A percentile compares a stretch with the other conserved stretches of the same genome.
These are phyloP conservation scores for Fusarium piperis DNA, from an alignment of 2,329 filamentous ascomycete species.

Conservation along the genomic window DNA sequence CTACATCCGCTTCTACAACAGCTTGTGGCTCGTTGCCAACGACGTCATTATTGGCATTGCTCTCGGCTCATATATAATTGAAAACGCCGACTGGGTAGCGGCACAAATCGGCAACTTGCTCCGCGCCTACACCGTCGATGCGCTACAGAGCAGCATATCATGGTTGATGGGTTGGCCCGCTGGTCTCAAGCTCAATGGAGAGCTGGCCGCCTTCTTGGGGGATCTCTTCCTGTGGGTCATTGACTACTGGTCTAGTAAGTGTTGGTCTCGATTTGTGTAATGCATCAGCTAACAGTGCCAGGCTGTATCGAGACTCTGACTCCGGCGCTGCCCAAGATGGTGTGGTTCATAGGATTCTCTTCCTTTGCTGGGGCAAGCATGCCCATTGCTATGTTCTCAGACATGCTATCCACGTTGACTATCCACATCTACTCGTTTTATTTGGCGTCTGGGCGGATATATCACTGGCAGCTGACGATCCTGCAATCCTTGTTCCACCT, in stretches of 20 bases:
- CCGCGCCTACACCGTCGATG: constrained; percentile 85
- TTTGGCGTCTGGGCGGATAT: constrained; percentile 94
- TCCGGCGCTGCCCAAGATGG: constrained; percentile 83
- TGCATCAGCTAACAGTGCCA: constrained; percentile 47
- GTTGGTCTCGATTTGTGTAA: neutral
- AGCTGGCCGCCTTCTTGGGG: constrained; percentile 91
- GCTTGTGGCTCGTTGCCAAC: constrained; percentile 96
- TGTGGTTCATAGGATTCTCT: constrained; percentile 93
- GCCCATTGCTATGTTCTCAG: constrained; percentile 95
- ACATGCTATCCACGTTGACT: constrained; percentile 89
- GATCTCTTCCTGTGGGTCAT: constrained; percentile 99
- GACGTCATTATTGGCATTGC: constrained; percentile 99
- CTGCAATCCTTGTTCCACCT: constrained; percentile 98
- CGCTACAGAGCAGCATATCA: constrained; percentile 85
- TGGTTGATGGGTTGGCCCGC: constrained; percentile 98
- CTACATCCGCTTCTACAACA: constrained; percentile 99
- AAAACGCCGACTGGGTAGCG: constrained; percentile 88
- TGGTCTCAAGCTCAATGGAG: constrained; percentile 92
- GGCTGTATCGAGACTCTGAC: constrained; percentile 80
- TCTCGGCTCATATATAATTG: constrained; percentile 94
- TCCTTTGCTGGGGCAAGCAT: constrained; percentile 96
- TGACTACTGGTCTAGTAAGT: constrained; percentile 91
- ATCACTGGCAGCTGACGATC: constrained; percentile 98
- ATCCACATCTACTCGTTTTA: constrained; percentile 99
- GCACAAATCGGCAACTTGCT: constrained; percentile 80